Conservation (phyloP, 2,329 filamentous ascomycete genomes). For the Fusarium robinianum region DNA sequence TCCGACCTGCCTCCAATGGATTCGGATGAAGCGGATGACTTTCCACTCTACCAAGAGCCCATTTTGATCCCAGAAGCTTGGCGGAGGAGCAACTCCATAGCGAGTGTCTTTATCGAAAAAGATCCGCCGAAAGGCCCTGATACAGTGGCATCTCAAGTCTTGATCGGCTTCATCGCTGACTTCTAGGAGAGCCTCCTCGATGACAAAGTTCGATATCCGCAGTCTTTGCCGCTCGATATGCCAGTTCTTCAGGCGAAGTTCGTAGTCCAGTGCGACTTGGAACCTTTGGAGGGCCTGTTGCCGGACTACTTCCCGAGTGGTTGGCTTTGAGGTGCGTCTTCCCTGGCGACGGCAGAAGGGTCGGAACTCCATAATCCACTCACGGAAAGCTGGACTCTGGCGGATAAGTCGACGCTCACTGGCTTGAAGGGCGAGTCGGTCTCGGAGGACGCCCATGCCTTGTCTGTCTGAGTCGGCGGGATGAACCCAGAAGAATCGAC, state of each 20-base stretch:
- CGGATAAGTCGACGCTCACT: slow-evolving; percentile 62
- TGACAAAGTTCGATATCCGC: not conserved
- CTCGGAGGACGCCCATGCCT: too few species aligned
- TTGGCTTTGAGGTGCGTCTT: slow-evolving; percentile 37
- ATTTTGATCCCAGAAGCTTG: too few species aligned
- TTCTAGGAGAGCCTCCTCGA: not conserved
- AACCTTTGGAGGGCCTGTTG: slow-evolving; percentile 60
- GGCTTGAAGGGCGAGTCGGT: slow-evolving; percentile 43
- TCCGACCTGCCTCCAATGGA: too few species aligned
- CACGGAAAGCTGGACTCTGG: slow-evolving; percentile 59
- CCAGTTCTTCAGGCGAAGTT: slow-evolving; percentile 36
- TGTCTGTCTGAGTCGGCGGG: slow-evolving; percentile 40
- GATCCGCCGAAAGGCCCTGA: too few species aligned
- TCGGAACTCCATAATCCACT: slow-evolving; percentile 68
- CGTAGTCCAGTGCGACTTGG: slow-evolving; percentile 50
- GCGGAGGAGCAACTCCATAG: too few species aligned
- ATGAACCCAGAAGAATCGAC: slow-evolving; percentile 60
- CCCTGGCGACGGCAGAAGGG: slow-evolving; percentile 52
- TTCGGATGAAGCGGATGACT: too few species aligned
- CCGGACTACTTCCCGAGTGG: slow-evolving; percentile 52
- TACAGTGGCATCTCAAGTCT: too few species aligned
- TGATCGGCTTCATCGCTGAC: too few species aligned
- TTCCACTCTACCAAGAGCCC: too few species aligned
- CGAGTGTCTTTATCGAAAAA: too few species aligned
- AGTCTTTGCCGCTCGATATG: not conserved